These are phyloP conservation scores for Ehretia macrophylla DNA, from an alignment of 257 asterid genomes.

Conservation along the genomic window DNA sequence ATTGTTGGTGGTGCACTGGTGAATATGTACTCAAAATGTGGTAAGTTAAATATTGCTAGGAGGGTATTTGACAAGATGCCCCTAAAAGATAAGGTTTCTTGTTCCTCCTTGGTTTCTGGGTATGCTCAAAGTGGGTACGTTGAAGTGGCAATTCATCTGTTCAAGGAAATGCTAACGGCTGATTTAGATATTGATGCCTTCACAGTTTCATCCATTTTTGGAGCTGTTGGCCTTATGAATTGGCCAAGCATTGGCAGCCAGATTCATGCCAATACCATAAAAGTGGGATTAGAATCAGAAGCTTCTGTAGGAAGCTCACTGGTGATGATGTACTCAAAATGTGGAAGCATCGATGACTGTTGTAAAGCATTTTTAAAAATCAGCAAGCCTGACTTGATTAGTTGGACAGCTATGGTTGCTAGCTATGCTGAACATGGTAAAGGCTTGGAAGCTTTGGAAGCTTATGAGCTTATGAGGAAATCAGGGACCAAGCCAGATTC, in stretches of 20 bases:
- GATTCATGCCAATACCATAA: constrained; percentile 46
- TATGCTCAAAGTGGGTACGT: constrained; percentile 47
- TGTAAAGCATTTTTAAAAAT: constrained; percentile 43
- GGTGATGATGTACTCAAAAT: constrained; percentile 63
- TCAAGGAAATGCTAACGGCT: constrained; percentile 35
- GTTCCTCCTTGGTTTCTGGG: constrained; percentile 65
- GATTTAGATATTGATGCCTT: constrained; percentile 37
- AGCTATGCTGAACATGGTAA: constrained; percentile 79
- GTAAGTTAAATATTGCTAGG: constrained; percentile 48
- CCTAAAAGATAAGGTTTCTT: constrained; percentile 45
- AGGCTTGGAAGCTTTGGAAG: constrained; percentile 53
- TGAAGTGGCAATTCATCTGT: constrained; percentile 45
- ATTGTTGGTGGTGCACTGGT: constrained; percentile 41
- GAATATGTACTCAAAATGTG: constrained; percentile 78
- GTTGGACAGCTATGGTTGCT: constrained; percentile 63
- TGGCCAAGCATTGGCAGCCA: constrained; percentile 35
- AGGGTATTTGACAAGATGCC: constrained; percentile 40
- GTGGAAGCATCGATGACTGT: constrained; percentile 56
- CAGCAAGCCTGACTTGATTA: constrained; percentile 42
- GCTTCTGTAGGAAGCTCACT: constrained; percentile 60
- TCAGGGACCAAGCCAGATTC: constrained; percentile 54
- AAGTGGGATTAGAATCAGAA: constrained; percentile 56
- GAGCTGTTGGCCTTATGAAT: constrained; percentile 32
- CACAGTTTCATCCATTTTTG: constrained; percentile 55
- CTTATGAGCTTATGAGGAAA: constrained; percentile 57